Evolutionary conservation across 2,329 filamentous ascomycete genomes (phyloP).

Genomic region (Fusarium piperis): DNA sequence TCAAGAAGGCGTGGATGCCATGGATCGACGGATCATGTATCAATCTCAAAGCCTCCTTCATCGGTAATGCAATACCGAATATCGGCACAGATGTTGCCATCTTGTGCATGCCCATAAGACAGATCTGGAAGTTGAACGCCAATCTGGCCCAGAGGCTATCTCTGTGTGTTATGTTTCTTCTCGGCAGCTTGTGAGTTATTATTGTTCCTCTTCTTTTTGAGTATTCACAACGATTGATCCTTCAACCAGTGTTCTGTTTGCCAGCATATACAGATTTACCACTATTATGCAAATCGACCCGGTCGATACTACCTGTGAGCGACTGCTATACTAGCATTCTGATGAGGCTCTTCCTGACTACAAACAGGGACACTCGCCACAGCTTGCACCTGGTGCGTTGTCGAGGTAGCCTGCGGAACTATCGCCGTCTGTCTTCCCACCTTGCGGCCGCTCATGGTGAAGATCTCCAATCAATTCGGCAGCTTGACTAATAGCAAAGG

Average conservation of each 20-base stretch:
- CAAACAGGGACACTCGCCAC: slow-evolving; percentile 26
- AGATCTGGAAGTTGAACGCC: slow-evolving; percentile 24
- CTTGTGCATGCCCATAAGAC: slow-evolving; percentile 10
- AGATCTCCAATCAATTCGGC: slow-evolving; percentile 18
- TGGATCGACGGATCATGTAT: slow-evolving; percentile 17
- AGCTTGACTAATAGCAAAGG: background rate
- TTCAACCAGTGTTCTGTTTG: slow-evolving; percentile 15
- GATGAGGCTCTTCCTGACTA: background rate
- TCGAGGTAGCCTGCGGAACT: slow-evolving; percentile 26
- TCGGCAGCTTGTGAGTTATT: slow-evolving; percentile 27
- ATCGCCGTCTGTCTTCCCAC: slow-evolving; percentile 28
- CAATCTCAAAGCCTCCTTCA: slow-evolving; percentile 24
- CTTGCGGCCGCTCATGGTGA: slow-evolving; percentile 20
- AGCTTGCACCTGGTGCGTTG: slow-evolving; percentile 28
- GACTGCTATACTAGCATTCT: rapidly evolving
- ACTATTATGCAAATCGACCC: slow-evolving; percentile 28
- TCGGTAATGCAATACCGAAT: slow-evolving; percentile 28
- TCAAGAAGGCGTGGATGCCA: slow-evolving; percentile 22
- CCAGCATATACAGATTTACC: slow-evolving; percentile 30
- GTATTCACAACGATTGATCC: rapidly evolving
- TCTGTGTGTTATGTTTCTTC: slow-evolving; percentile 21
- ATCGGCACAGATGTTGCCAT: slow-evolving; percentile 24
- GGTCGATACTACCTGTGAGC: slow-evolving; percentile 13
- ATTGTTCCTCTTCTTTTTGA: rapidly evolving
- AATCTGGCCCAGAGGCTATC: slow-evolving; percentile 24